phyloP scores from a whole-genome alignment of 106 monocot genomes.

The Acorus gramineus region DNA sequence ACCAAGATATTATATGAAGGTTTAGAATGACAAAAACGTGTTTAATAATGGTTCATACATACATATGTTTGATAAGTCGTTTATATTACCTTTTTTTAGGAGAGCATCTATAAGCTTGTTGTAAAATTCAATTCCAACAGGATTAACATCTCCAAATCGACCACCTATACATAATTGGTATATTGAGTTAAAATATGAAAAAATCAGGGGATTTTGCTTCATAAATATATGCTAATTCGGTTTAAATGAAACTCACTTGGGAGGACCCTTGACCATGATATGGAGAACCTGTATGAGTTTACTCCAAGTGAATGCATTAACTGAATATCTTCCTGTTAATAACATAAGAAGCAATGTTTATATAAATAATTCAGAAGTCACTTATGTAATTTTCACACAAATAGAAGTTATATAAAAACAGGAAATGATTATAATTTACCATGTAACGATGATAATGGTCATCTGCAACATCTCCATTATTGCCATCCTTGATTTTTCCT shows the following conservation, averaged over 20 bases:
- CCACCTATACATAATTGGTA: constrained; percentile 6
- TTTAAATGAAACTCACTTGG: constrained; percentile 9
- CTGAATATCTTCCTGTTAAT: constrained; percentile 13
- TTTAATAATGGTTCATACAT: background rate
- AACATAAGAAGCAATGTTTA: background rate
- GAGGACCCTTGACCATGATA: constrained; percentile 20
- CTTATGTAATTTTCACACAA: no score
- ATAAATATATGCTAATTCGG: no score
- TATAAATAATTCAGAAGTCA: no score
- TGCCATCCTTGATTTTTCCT: constrained; percentile 33
- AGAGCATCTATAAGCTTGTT: constrained; percentile 15
- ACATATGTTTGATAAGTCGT: no score
- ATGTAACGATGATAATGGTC: constrained; percentile 15
- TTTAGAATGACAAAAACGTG: background rate
- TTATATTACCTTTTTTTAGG: constrained; percentile 4
- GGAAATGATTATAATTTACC: background rate
- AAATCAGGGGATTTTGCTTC: no score
- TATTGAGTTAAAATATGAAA: no score
- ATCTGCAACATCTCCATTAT: constrained; percentile 18
- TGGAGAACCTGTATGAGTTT: constrained; percentile 17
- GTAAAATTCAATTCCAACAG: constrained; percentile 9
- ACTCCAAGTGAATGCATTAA: constrained; percentile 17
- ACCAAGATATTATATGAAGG: no score
- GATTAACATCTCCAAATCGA: constrained; percentile 14
- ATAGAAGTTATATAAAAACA: background rate